Evolutionary conservation across 495 filamentous ascomycete species (phyloP).

Genomic region (Parathielavia appendiculata): DNA sequence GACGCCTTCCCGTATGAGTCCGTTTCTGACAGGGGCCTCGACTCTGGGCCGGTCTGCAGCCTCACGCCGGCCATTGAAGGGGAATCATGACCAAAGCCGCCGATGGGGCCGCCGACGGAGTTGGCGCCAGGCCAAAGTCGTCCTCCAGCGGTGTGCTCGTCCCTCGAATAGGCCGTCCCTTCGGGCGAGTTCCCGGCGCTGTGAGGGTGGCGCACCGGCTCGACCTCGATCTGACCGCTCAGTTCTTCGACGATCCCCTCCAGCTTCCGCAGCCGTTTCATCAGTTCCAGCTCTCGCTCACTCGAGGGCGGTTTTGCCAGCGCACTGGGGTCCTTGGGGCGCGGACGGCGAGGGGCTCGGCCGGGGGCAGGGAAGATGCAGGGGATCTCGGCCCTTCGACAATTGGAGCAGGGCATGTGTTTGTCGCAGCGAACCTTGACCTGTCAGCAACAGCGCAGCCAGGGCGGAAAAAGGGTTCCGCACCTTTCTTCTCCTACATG

Average conservation of each 20-base stretch:
- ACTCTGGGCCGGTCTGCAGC: conserved; percentile 15
- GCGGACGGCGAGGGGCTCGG: conserved; percentile 65
- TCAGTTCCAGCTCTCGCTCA: conserved; percentile 64
- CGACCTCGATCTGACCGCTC: conserved; percentile 51
- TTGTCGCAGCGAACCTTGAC: conserved; percentile 68
- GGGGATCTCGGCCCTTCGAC: conserved; percentile 67
- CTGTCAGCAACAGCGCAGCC: conserved; percentile 2
- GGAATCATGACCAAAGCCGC: conserved; percentile 18
- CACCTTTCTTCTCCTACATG: conserved; percentile 78
- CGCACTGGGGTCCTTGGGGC: conserved; percentile 54
- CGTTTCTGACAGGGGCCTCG: conserved; percentile 10
- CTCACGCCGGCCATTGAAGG: conserved; percentile 2
- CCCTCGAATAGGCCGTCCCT: conserved; percentile 11
- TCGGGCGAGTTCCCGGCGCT: conserved; percentile 41
- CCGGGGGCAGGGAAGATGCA: conserved; percentile 83
- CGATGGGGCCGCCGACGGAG: background rate
- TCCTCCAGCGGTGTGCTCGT: conserved; percentile 14
- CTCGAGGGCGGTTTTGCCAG: conserved; percentile 46
- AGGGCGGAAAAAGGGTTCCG: background rate
- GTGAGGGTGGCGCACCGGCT: conserved; percentile 37
- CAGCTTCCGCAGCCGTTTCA: conserved; percentile 69
- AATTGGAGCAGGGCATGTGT: conserved; percentile 76
- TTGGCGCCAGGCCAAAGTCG: conserved; percentile 21
- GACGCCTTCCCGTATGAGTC: conserved; percentile 25
- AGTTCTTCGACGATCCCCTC: conserved; percentile 71